These are phyloP conservation scores for Panicum miliaceum DNA, from an alignment of 176 grass and related monocot genomes.

Conservation along the genomic window DNA sequence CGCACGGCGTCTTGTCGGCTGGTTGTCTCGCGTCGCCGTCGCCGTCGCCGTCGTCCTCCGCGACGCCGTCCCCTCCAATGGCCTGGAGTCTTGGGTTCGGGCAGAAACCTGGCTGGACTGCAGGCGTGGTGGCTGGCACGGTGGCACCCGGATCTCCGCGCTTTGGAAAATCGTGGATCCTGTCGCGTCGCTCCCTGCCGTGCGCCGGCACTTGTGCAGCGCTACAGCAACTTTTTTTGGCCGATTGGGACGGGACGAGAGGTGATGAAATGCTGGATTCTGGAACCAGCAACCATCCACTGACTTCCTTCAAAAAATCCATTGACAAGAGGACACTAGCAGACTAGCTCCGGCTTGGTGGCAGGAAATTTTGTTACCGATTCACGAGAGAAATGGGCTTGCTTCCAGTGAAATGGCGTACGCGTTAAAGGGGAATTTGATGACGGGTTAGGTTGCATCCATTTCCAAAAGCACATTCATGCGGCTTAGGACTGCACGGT, in stretches of 20 bases:
- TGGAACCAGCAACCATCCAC: not conserved
- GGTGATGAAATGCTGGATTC: not conserved
- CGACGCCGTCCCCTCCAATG: not conserved
- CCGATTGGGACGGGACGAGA: not conserved
- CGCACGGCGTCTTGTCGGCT: constrained; percentile 34
- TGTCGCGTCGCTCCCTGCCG: not conserved
- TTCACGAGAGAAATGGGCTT: not conserved
- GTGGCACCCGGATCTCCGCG: not conserved
- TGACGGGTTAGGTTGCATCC: no score
- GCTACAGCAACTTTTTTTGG: not conserved
- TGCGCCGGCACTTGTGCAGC: not conserved
- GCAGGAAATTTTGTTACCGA: not conserved
- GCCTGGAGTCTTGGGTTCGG: not conserved
- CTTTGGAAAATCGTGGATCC: not conserved
- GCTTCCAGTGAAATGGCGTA: not conserved
- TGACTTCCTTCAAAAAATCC: no score
- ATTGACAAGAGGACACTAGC: no score
- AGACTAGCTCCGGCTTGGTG: not conserved
- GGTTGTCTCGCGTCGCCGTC: not conserved
- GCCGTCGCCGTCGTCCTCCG: not conserved
- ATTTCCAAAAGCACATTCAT: no score
- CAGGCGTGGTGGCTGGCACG: not conserved
- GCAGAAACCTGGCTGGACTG: not conserved
- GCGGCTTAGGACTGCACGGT: no score
- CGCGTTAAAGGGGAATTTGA: not conserved